Percentiles rank a stretch among this genome's conserved stretches.
Conservation (phyloP, 1,284 basidiomycete genomes). For the Heterobasidion occidentale region DNA sequence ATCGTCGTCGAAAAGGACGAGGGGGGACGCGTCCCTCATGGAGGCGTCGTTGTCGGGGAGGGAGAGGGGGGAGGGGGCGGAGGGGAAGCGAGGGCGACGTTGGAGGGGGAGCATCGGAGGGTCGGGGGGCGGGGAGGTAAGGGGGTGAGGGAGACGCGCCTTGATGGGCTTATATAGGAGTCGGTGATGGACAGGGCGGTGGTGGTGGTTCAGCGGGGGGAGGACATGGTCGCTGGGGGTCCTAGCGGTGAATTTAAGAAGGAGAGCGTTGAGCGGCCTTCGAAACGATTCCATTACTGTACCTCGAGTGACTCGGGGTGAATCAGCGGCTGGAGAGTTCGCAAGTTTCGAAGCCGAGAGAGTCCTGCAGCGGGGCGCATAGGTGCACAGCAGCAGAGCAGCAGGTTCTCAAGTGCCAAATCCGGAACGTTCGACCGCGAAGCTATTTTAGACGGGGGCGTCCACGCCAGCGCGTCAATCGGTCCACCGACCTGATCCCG, state of each 20-base stretch:
- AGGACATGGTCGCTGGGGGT: neutral
- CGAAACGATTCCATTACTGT: neutral
- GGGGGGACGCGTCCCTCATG: slow-evolving; percentile 32
- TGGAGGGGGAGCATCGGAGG: slow-evolving; percentile 13
- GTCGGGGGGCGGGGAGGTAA: slow-evolving; percentile 17
- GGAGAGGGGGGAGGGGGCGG: slow-evolving; percentile 18
- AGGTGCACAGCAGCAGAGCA: neutral
- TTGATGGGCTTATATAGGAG: slow-evolving; percentile 21
- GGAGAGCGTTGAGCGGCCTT: neutral
- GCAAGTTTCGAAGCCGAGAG: neutral
- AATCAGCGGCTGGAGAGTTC: neutral
- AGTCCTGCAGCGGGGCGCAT: neutral
- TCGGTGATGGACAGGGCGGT: neutral
- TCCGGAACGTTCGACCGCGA: neutral
- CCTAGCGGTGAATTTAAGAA: neutral
- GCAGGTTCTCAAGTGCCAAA: slow-evolving; percentile 1
- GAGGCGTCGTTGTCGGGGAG: slow-evolving; percentile 21
- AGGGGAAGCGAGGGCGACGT: slow-evolving; percentile 23
- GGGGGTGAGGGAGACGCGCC: slow-evolving; percentile 13
- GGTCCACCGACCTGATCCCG: neutral
- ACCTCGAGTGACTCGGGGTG: slow-evolving; percentile 1
- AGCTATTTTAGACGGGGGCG: neutral
- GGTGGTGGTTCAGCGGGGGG: neutral
- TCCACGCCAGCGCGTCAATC: neutral
- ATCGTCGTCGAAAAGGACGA: slow-evolving; percentile 36